These are phyloP conservation scores for Candida maltosa DNA, from an alignment of 805 yeast species.

Conservation along the genomic window DNA sequence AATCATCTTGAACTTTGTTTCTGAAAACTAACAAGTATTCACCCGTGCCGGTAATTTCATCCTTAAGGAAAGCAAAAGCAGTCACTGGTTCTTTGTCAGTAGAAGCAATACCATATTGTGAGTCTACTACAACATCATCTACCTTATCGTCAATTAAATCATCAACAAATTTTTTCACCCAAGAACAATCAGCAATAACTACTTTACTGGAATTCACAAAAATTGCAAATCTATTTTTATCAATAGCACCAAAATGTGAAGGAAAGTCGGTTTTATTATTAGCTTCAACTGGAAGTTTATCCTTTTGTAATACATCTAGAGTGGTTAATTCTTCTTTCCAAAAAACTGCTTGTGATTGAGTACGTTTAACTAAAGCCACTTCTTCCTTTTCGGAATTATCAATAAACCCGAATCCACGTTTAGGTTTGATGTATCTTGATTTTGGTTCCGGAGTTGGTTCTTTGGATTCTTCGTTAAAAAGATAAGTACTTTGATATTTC, in stretches of 20 bases:
- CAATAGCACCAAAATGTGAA: slow-evolving; percentile 4
- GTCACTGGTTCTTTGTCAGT: slow-evolving; percentile 5
- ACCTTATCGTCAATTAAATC: slow-evolving; percentile 4
- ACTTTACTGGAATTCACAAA: slow-evolving; percentile 8
- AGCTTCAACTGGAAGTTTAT: slow-evolving; percentile 11
- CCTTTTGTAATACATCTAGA: slow-evolving; percentile 13
- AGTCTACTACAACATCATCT: neutral
- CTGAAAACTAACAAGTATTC: slow-evolving; percentile 20
- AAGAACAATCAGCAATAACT: slow-evolving; percentile 12
- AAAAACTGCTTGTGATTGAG: slow-evolving; percentile 6
- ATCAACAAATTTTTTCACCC: slow-evolving; percentile 12
- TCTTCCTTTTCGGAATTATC: slow-evolving; percentile 12
- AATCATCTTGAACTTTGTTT: slow-evolving; percentile 8
- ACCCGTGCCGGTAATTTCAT: slow-evolving; percentile 25
- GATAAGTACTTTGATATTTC: slow-evolving; percentile 11
- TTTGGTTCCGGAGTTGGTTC: neutral
- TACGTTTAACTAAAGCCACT: slow-evolving; percentile 2
- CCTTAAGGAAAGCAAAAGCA: slow-evolving; percentile 18
- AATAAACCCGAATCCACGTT: slow-evolving; percentile 28
- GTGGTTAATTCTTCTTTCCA: slow-evolving; percentile 12
- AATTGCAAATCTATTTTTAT: slow-evolving; percentile 7
- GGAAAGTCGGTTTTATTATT: neutral
- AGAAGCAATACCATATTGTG: slow-evolving; percentile 8
- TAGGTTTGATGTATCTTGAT: slow-evolving; percentile 16
- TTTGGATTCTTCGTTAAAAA: neutral